Evolutionary conservation across 192 early-diverging fungal species (phyloP).

Genomic region (Backusella australiensis): DNA sequence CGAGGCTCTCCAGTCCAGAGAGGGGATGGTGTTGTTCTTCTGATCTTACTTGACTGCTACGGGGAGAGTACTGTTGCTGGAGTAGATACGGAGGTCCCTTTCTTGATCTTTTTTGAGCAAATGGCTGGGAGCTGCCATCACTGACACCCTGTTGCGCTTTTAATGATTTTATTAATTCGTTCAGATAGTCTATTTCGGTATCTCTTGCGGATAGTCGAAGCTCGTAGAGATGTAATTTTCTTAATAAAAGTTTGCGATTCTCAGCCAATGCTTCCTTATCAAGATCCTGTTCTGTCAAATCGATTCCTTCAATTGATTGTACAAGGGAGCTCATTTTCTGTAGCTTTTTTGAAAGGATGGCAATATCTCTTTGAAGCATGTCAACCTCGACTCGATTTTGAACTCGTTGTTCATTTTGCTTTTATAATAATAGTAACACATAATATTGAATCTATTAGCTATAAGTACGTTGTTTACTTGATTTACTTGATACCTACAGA

Average conservation of each 20-base stretch:
- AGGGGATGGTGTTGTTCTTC: slow-evolving; percentile 5
- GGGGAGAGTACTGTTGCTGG: slow-evolving; percentile 36
- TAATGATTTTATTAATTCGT: slow-evolving; percentile 11
- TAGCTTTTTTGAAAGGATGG: slow-evolving; percentile 22
- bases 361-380: slow-evolving; percentile 34
- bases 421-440: not conserved
- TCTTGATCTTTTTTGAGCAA: not conserved
- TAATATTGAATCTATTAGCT: not conserved
- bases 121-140: not conserved
- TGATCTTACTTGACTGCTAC: slow-evolving; percentile 14
- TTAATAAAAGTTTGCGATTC: slow-evolving; percentile 20
- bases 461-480: not conserved
- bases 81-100: slow-evolving; percentile 25
- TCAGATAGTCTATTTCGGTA: slow-evolving; percentile 31
- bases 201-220: slow-evolving; percentile 30
- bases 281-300: not conserved
- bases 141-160: not conserved
- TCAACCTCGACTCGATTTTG: slow-evolving; percentile 24
- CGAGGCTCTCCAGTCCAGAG: slow-evolving; percentile 36
- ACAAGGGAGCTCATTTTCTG: slow-evolving; percentile 17
- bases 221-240: slow-evolving; percentile 30
- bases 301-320: slow-evolving; percentile 21
- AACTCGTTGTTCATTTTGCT: slow-evolving; percentile 36
- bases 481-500: not conserved
- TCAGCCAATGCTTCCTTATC: slow-evolving; percentile 3